phyloP scores from a whole-genome alignment of 1,284 basidiomycete genomes.

The Ganoderma resinaceum region DNA sequence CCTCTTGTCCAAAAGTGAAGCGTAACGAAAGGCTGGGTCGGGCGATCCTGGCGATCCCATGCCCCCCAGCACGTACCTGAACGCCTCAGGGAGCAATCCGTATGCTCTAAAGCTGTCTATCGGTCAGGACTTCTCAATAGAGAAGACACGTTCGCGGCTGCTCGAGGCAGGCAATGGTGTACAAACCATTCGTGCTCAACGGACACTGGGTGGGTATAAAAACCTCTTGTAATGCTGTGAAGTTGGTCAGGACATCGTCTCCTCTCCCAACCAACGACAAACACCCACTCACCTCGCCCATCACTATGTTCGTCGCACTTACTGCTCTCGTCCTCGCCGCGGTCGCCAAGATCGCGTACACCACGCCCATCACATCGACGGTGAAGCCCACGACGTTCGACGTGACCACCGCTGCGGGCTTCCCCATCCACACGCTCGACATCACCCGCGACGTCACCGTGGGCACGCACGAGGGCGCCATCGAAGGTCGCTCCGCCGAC shows the following conservation, averaged over 20 bases:
- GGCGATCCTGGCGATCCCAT: neutral
- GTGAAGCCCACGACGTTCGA: neutral
- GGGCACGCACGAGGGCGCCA: neutral
- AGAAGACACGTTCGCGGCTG: neutral
- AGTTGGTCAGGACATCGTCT: neutral
- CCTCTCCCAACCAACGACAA: neutral
- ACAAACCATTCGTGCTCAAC: neutral
- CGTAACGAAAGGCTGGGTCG: neutral
- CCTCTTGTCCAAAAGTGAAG: neutral
- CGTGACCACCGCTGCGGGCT: constrained; percentile 15
- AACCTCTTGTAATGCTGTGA: neutral
- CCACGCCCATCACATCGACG: constrained; percentile 5
- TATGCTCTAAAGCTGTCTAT: neutral
- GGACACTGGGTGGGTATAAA: neutral
- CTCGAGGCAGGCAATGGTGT: neutral
- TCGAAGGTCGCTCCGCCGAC: neutral
- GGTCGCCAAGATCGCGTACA: constrained; percentile 11
- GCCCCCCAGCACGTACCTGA: neutral
- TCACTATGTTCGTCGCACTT: constrained; percentile 14
- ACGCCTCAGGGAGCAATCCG: neutral
- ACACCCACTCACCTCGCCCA: neutral
- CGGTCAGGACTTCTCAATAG: neutral
- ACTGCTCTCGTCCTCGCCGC: constrained; percentile 6
- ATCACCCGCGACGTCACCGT: neutral
- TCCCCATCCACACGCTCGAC: constrained; percentile 16